Base-by-base conservation (phyloP, 2,329 filamentous ascomycete species). In the Aspergillus quadricinctus region DNA sequence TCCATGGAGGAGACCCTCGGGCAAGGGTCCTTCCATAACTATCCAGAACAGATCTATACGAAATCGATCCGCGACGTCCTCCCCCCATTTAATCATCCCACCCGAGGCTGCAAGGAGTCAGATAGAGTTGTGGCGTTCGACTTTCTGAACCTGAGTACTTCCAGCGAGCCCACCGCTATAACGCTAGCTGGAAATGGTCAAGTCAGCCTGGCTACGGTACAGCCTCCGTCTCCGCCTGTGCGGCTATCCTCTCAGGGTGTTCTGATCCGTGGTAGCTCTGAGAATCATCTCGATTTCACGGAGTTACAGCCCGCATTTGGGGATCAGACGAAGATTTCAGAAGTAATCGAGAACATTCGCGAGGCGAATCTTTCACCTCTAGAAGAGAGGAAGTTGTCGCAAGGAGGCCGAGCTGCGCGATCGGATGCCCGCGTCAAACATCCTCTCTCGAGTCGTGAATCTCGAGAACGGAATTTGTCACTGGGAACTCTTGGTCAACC, bases 51-150 rank as follows among this genome's bases (percentile, higher is more conserved):
- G 41, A 69, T 80, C 19, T 78, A 76, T 55, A 78, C 77, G 11
- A 78, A 77, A 57, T 66, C 72, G 25, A 68, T 78, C n/a, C 74
- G 77, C 37, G 76, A 79, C 49, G 69, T 80, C 10, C 70, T 69
- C 45, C 66, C 65, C 55, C 79, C 81, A 1, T 79, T 71, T 61
- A 75, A 80, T 55, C 75, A 80, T 50, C 72, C 74, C 11, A 67
- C 73, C 17, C 72, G 77, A 31, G 72, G 72, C 0, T 72, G 74
- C 45, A 70, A 74, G n/a, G 77, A 80, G 40, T 77, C 77, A 17
- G 70, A 77, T 28, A 75, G 80, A 19, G 71, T 84, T 19, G 80
- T 86, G 17, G 82, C 83, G 0, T 87, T 86, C 62, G 84, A 87
- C 61, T 87, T 85, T 68, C 76, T 85, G 56, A 78, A 78, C 49